phyloP scores from a whole-genome alignment of 345 rosid species.

The Brassica juncea region DNA sequence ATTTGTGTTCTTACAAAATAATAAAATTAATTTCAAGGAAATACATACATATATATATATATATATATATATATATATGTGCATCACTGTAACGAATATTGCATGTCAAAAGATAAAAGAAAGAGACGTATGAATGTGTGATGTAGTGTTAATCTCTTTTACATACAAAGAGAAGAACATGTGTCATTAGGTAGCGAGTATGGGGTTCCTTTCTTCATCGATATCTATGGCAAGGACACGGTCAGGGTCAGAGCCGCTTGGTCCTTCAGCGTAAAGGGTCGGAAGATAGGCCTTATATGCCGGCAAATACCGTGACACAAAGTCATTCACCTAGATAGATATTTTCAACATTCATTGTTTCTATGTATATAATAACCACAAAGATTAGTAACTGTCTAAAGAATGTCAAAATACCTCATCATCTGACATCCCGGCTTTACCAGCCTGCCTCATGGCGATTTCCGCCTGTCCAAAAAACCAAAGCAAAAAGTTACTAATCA shows the following conservation, averaged over 20 bases:
- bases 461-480: slow-evolving; percentile 66
- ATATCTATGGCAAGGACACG: slow-evolving; percentile 67
- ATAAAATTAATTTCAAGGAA: not conserved
- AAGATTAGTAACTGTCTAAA: not conserved
- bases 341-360: not conserved
- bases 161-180: not conserved
- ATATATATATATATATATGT: not conserved
- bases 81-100: not conserved
- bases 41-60: not conserved
- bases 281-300: slow-evolving; percentile 93
- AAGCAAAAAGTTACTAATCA: not conserved
- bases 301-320: slow-evolving; percentile 87
- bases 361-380: not conserved
- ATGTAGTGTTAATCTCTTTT: slow-evolving; percentile 5
- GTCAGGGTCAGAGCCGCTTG: slow-evolving; percentile 73
- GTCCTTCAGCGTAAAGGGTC: slow-evolving; percentile 83
- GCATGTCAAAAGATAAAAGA: not conserved
- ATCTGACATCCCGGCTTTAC: slow-evolving; percentile 84
- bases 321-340: slow-evolving; percentile 73
- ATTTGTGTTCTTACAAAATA: not conserved
- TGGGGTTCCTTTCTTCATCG: slow-evolving; percentile 85
- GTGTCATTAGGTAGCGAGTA: slow-evolving; percentile 39
- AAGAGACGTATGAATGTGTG: not conserved
- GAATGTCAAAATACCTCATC: slow-evolving; percentile 63
- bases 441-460: slow-evolving; percentile 89